These are phyloP conservation scores for Populus tomentosa DNA, from an alignment of 441 rosid genomes.

Conservation along the genomic window DNA sequence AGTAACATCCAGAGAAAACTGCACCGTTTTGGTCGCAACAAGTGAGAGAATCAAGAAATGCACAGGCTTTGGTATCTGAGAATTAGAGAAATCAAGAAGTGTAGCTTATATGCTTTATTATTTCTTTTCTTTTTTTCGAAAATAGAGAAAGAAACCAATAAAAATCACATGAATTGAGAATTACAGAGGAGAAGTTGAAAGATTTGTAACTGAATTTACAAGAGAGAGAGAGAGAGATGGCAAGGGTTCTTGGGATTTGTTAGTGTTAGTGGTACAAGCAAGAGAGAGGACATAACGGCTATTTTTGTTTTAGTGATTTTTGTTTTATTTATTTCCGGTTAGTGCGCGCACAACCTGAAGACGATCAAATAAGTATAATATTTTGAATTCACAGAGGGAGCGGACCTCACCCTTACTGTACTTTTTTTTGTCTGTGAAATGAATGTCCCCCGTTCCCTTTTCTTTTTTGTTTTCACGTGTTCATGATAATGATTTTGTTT, in stretches of 20 bases:
- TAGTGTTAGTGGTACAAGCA: not conserved
- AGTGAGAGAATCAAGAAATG: not conserved
- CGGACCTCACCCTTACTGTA: not conserved
- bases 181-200: not conserved
- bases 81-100: not conserved
- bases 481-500: no score
- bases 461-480: no score
- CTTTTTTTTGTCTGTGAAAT: not conserved
- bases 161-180: constrained; percentile 13
- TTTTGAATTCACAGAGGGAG: constrained; percentile 22
- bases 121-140: constrained; percentile 8
- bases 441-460: not conserved
- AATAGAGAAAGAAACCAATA: constrained; percentile 2
- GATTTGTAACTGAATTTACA: not conserved
- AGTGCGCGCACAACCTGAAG: constrained; percentile 18
- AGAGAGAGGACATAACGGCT: constrained; percentile 30
- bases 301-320: constrained; percentile 3
- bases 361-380: not conserved
- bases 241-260: not conserved
- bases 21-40: not conserved
- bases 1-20: constrained; percentile 4
- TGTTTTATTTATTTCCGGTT: constrained; percentile 10
- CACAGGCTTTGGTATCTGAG: not conserved
- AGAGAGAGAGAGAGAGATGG: not conserved
- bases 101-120: not conserved